Conservation (phyloP, 768 basidiomycete species). For the Boletus sp. region DNA sequence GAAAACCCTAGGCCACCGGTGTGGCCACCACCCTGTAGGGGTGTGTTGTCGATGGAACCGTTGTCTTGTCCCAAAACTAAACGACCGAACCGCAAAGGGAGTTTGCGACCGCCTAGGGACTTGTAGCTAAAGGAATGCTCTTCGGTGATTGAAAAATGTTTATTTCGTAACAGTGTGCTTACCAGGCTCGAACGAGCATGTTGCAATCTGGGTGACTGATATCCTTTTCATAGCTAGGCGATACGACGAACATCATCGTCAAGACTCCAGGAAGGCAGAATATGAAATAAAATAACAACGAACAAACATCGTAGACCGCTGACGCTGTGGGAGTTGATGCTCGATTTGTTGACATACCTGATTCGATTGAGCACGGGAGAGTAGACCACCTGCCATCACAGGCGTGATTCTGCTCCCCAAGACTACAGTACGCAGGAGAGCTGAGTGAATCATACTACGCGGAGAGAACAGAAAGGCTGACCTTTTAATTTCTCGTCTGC, state of each 20-base stretch:
- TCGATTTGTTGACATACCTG: slow-evolving; percentile 36
- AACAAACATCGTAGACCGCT: slow-evolving; percentile 45
- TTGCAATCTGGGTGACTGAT: slow-evolving; percentile 41
- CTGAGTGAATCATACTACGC: neutral
- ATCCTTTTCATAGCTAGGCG: slow-evolving; percentile 36
- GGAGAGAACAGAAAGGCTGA: neutral
- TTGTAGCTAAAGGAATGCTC: neutral
- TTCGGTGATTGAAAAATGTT: neutral
- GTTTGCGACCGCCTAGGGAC: slow-evolving; percentile 41
- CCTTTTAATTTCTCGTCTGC: neutral
- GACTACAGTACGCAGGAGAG: neutral
- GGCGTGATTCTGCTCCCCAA: neutral
- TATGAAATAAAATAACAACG: neutral
- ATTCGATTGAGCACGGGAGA: neutral
- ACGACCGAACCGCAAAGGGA: slow-evolving; percentile 19
- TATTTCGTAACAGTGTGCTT: neutral
- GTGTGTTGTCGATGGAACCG: neutral
- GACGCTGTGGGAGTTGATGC: slow-evolving; percentile 41
- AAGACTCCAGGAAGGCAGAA: neutral
- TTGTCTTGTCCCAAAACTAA: neutral
- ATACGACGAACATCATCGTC: neutral
- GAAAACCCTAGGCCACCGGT: slow-evolving; percentile 51
- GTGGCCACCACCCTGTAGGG: slow-evolving; percentile 58
- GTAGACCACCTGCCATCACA: neutral
- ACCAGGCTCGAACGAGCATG: slow-evolving; percentile 60